Conservation (phyloP, 2,329 filamentous ascomycete species). For the Neonectria neomacrospora region DNA sequence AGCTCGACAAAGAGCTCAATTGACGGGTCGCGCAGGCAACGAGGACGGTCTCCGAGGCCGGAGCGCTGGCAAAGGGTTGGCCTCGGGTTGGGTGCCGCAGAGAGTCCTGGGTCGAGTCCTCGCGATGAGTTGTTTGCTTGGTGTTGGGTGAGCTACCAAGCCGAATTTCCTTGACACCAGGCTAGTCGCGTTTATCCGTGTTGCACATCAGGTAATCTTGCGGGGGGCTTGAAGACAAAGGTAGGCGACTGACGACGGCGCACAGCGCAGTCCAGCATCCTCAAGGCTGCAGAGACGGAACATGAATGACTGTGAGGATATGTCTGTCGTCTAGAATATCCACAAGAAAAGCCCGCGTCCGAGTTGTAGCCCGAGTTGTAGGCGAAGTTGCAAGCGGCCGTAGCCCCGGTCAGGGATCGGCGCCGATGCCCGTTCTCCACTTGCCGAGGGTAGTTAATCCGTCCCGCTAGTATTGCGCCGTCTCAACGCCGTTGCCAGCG, state of each 20-base stretch:
- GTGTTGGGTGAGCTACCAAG: constrained; percentile 14
- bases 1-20: constrained; percentile 8
- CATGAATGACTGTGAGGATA: background rate
- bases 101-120: constrained; percentile 18
- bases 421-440: constrained; percentile 19
- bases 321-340: background rate
- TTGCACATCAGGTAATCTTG: constrained; percentile 18
- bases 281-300: constrained; percentile 1
- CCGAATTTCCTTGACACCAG: constrained; percentile 7
- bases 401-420: constrained; percentile 12
- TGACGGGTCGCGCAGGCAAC: background rate
- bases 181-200: constrained; percentile 24
- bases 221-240: constrained; percentile 1
- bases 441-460: constrained; percentile 21
- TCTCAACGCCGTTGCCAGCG: background rate
- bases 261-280: constrained; percentile 10
- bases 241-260: constrained; percentile 3
- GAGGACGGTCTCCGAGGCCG: constrained; percentile 24
- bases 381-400: constrained; percentile 12
- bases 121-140: constrained; percentile 11
- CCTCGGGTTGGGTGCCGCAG: constrained; percentile 23
- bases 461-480: background rate
- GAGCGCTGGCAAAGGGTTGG: constrained; percentile 1
- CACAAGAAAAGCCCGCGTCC: background rate
- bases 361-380: background rate